Conservation (phyloP, 2,329 filamentous ascomycete species). For the Annulohypoxylon truncatum region DNA sequence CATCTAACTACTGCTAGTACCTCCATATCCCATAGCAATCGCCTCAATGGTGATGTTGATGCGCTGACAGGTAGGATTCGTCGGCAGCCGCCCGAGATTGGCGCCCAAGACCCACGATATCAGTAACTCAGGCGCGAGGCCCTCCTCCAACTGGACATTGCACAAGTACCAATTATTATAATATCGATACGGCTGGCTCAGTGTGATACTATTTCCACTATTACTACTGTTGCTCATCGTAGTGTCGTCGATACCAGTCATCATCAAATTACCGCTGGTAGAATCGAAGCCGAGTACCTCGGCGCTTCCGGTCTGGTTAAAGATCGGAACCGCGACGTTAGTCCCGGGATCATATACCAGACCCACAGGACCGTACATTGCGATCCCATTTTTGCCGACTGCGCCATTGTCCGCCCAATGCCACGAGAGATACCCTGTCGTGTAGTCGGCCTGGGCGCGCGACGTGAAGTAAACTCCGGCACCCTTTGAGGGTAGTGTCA, state of each 20-base stretch:
- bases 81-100: slow-evolving; percentile 22
- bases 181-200: not conserved
- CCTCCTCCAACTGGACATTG: slow-evolving; percentile 7
- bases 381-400: too few species aligned
- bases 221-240: not conserved
- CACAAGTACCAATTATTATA: slow-evolving; percentile 31
- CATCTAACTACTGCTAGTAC: not conserved
- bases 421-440: slow-evolving; percentile 15
- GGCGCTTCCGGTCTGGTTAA: slow-evolving; percentile 15
- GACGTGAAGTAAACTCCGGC: slow-evolving; percentile 25
- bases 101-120: slow-evolving; percentile 30
- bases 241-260: slow-evolving; percentile 24
- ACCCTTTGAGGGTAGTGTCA: not conserved
- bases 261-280: slow-evolving; percentile 12
- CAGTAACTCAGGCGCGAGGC: not conserved
- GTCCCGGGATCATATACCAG: slow-evolving; percentile 27
- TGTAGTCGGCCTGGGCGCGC: slow-evolving; percentile 7
- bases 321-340: slow-evolving; percentile 21
- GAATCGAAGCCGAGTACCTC: slow-evolving; percentile 19
- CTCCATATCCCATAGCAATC: slow-evolving; percentile 12
- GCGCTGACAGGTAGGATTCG: slow-evolving; percentile 28
- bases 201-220: not conserved
- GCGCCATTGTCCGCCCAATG: not conserved
- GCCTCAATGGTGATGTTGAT: slow-evolving; percentile 25
- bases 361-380: slow-evolving; percentile 11